phyloP scores from a whole-genome alignment of 116 monocot genomes.

The Thalassia testudinum region DNA sequence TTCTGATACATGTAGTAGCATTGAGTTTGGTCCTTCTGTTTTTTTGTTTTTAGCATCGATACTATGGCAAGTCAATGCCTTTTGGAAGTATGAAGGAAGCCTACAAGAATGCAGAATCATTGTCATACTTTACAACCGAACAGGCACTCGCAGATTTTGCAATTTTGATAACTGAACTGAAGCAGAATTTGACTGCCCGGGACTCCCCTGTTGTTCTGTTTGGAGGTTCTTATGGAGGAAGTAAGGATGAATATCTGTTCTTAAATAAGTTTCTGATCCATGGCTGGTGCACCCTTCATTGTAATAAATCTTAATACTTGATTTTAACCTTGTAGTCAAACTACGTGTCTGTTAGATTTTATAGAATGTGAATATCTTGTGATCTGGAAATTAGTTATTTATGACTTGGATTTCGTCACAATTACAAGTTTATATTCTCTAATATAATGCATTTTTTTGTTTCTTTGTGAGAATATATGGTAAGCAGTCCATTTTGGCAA shows the following conservation, averaged over 20 bases:
- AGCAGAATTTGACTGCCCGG: slow-evolving; percentile 50
- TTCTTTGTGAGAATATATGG: too few relatives aligned
- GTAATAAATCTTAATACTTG: neutral
- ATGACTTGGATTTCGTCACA: too few relatives aligned
- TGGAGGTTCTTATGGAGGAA: slow-evolving; percentile 96
- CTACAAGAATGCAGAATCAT: slow-evolving; percentile 46
- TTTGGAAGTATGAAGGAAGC: slow-evolving; percentile 68
- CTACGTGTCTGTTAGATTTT: too few relatives aligned
- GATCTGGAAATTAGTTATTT: too few relatives aligned
- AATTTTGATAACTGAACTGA: slow-evolving; percentile 45
- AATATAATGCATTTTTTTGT: too few relatives aligned
- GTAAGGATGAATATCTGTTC: slow-evolving; percentile 23
- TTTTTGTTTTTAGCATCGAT: slow-evolving; percentile 48
- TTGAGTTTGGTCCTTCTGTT: neutral
- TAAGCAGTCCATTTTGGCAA: too few relatives aligned
- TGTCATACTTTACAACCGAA: slow-evolving; percentile 72
- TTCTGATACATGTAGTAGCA: neutral
- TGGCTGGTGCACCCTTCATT: too few relatives aligned
- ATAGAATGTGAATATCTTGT: too few relatives aligned
- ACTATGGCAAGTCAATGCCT: slow-evolving; percentile 90
- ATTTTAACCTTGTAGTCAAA: too few relatives aligned
- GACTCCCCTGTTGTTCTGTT: slow-evolving; percentile 71
- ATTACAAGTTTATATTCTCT: too few relatives aligned
- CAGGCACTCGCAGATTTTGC: slow-evolving; percentile 90
- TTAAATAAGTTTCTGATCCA: neutral